Base-by-base conservation (phyloP, 257 asterid genomes). In the Osmanthus fragrans region DNA sequence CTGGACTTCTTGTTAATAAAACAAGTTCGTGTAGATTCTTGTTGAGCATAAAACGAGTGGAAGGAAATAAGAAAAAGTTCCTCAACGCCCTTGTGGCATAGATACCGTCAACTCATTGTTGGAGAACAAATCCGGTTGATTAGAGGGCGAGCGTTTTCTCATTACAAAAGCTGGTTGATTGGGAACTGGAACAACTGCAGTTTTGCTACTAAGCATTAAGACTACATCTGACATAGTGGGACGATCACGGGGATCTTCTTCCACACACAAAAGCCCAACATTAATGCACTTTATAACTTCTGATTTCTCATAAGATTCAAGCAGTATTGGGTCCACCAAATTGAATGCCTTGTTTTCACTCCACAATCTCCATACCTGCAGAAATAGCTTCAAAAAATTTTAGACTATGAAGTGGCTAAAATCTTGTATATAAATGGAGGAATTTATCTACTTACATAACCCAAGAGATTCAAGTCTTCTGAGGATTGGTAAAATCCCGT, bases 321-420 rank as follows among this genome's bases (percentile, higher is more conserved):
- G 39, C 7, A 68, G 18, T 7, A 70, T 67, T 16, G 37, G 72
- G 34, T 84, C 82, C 18, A 81, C 23, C 4, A 78, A 30, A 25
- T 81, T 73, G 39, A 79, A 19, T 18, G 81, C 70, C 37, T 49
- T 73, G 40, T 72, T 29, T 68, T 49, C 85, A 11, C 82, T 69
- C 88, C 88, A 81, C 6, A 81, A 80, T 60, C 32, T 81, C 88
- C 88, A 84, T 15, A 74, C 85, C 85, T 81, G 75, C 33, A 25
- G 72, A 9, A 69, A 2, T 68, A 60, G 71, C 10, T 36, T 36
- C 1, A 6, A 36, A 13, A 56, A 19, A 56, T 29, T 60, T 58
- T 15, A 29, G 36, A 54, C 56, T 5, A 9, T 4, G 40, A 49
- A 16, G 16, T 49, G 64, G 42, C 21, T 37, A 19, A 3, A 4